These are phyloP conservation scores for Colletotrichum eremochloae DNA, from an alignment of 2,329 filamentous ascomycete genomes.

Conservation along the genomic window DNA sequence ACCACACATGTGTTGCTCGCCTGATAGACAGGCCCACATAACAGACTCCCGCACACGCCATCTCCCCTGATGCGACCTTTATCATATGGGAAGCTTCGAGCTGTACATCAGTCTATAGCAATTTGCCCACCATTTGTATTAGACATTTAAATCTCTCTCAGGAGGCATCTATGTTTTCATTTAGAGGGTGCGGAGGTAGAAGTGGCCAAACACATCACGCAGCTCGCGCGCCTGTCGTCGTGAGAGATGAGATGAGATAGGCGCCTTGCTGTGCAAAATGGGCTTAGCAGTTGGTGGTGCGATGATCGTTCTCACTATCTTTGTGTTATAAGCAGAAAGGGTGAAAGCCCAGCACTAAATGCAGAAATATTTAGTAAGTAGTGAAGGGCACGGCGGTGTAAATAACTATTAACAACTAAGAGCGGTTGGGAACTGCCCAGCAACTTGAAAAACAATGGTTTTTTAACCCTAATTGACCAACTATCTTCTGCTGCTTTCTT, in stretches of 20 bases:
- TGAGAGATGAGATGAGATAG: background rate
- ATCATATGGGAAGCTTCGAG: background rate
- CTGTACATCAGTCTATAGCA: background rate
- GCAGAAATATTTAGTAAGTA: no score
- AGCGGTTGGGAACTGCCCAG: background rate
- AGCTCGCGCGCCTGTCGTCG: constrained; percentile 14
- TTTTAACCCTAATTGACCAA: background rate
- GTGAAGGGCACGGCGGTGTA: background rate
- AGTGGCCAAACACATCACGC: background rate
- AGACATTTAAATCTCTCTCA: background rate
- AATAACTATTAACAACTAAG: background rate
- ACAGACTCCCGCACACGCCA: background rate
- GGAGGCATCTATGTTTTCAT: no score
- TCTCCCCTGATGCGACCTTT: background rate
- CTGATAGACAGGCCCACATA: no score
- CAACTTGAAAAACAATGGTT: background rate
- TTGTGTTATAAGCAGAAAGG: background rate
- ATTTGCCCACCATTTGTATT: background rate
- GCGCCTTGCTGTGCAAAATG: constrained; percentile 8
- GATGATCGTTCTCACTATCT: constrained; percentile 11
- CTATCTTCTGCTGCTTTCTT: background rate
- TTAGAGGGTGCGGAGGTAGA: constrained; percentile 11
- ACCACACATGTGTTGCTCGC: no score
- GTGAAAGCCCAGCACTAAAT: background rate
- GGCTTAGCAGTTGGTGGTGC: constrained; percentile 23